Conservation (phyloP, 2,329 filamentous ascomycete genomes). For the Sporothrix dimorphospora region DNA sequence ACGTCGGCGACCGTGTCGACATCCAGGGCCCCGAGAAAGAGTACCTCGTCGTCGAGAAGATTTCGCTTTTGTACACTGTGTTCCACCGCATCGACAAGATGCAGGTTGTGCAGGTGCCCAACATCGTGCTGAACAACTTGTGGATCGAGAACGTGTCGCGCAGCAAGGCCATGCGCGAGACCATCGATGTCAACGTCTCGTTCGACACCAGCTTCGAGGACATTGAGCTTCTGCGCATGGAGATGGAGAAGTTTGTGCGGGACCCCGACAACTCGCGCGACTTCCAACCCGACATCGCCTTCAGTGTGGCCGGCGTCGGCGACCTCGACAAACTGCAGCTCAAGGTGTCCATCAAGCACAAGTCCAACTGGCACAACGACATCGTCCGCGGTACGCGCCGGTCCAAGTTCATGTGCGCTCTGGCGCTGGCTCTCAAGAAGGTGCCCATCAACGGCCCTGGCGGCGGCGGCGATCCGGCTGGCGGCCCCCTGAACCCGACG, state of each 20-base stretch:
- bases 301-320: constrained; percentile 77
- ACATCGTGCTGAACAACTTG: constrained; percentile 87
- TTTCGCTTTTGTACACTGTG: constrained; percentile 89
- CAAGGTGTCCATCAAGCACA: constrained; percentile 83
- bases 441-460: constrained; percentile 84
- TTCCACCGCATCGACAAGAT: constrained; percentile 83
- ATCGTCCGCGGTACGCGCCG: constrained; percentile 76
- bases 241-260: constrained; percentile 84
- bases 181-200: constrained; percentile 75
- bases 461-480: constrained; percentile 65
- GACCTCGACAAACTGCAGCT: constrained; percentile 88
- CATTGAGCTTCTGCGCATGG: constrained; percentile 78
- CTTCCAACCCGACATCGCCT: constrained; percentile 81
- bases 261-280: constrained; percentile 85
- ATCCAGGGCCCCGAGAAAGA: constrained; percentile 62
- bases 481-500: constrained; percentile 72
- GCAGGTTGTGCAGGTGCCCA: constrained; percentile 82
- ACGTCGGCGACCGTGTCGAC: constrained; percentile 93
- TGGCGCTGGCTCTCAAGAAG: constrained; percentile 81
- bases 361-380: constrained; percentile 91
- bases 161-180: constrained; percentile 89
- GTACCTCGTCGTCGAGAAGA: constrained; percentile 84
- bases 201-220: constrained; percentile 91
- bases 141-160: constrained; percentile 95
- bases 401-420: constrained; percentile 95